A percentile compares a stretch with the other conserved stretches of the same genome.
These are phyloP conservation scores for Starmerella scarabaei DNA, from an alignment of 805 yeast species.

Conservation along the genomic window DNA sequence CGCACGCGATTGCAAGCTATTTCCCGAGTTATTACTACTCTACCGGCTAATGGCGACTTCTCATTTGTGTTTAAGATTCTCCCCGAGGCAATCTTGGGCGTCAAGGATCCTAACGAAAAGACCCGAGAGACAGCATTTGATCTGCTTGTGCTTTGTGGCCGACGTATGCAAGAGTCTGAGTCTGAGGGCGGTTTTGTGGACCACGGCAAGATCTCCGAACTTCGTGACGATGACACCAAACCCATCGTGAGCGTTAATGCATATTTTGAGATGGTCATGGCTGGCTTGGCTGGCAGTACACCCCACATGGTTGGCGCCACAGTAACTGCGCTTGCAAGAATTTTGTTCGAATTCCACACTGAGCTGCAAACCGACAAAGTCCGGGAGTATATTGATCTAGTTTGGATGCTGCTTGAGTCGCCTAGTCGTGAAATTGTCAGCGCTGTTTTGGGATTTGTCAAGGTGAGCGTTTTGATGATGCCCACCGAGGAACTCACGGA, in stretches of 20 bases:
- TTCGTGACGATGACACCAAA: constrained; percentile 49
- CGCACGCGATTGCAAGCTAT: constrained; percentile 67
- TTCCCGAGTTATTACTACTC: constrained; percentile 40
- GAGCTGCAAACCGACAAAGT: constrained; percentile 46
- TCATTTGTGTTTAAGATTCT: constrained; percentile 68
- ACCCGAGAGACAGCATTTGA: constrained; percentile 71
- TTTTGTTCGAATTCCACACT: constrained; percentile 73
- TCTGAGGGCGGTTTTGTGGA: constrained; percentile 39
- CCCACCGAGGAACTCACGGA: constrained; percentile 64
- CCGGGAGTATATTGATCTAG: constrained; percentile 68
- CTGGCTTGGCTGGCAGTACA: constrained; percentile 87
- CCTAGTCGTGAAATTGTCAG: constrained; percentile 88
- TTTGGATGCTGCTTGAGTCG: constrained; percentile 80
- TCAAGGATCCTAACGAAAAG: constrained; percentile 87
- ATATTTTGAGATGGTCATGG: constrained; percentile 84
- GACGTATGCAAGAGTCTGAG: constrained; percentile 45
- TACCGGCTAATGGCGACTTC: constrained; percentile 49
- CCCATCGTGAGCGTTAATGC: constrained; percentile 61
- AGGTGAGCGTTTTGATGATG: constrained; percentile 70
- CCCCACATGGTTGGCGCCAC: constrained; percentile 97
- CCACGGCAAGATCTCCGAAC: constrained; percentile 53
- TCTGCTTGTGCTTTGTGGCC: constrained; percentile 66
- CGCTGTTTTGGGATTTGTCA: constrained; percentile 86
- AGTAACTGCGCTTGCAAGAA: constrained; percentile 75
- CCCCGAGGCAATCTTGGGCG: constrained; percentile 78